These are phyloP conservation scores for Globisporangium megalacanthum DNA, from an alignment of 352 stramenopile species.

Conservation along the genomic window DNA sequence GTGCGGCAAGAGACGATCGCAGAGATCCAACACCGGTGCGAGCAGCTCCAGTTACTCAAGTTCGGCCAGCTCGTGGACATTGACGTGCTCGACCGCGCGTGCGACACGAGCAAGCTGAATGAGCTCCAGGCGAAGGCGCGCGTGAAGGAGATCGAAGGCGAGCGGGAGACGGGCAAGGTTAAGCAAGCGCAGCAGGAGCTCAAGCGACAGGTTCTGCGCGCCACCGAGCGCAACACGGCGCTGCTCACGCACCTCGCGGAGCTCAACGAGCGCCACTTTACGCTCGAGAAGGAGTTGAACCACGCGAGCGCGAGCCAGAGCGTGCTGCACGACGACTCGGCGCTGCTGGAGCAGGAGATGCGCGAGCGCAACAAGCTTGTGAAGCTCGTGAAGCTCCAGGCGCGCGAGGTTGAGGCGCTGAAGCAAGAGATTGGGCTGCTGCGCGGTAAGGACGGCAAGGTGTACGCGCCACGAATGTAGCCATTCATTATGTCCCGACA, in stretches of 20 bases:
- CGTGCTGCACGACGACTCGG: conserved; percentile 46
- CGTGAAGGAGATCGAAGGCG: conserved; percentile 66
- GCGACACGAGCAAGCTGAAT: conserved; percentile 58
- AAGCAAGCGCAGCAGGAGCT: conserved; percentile 57
- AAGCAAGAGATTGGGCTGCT: conserved; percentile 87
- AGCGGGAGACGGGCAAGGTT: conserved; percentile 34
- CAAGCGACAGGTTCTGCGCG: conserved; percentile 68
- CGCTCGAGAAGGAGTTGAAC: conserved; percentile 87
- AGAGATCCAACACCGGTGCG: conserved; percentile 52
- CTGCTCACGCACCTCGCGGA: conserved; percentile 72
- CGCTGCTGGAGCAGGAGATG: conserved; percentile 64
- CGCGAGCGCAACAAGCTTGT: conserved; percentile 88
- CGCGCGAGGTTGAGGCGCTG: conserved; percentile 87
- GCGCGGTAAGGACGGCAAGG: conserved; percentile 76
- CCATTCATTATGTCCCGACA: too few species aligned
- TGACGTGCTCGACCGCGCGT: conserved; percentile 85
- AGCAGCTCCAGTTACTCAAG: conserved; percentile 81
- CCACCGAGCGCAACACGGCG: conserved; percentile 82
- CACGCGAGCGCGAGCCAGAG: conserved; percentile 33
- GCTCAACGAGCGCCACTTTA: conserved; percentile 70
- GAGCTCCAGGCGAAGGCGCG: conserved; percentile 72
- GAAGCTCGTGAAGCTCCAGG: conserved; percentile 88
- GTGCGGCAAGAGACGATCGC: conserved; percentile 65
- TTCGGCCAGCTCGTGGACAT: conserved; percentile 83
- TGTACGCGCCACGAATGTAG: conserved; percentile 43